These are phyloP conservation scores for Fusarium dlaminii DNA, from an alignment of 2,329 filamentous ascomycete species.

Conservation along the genomic window DNA sequence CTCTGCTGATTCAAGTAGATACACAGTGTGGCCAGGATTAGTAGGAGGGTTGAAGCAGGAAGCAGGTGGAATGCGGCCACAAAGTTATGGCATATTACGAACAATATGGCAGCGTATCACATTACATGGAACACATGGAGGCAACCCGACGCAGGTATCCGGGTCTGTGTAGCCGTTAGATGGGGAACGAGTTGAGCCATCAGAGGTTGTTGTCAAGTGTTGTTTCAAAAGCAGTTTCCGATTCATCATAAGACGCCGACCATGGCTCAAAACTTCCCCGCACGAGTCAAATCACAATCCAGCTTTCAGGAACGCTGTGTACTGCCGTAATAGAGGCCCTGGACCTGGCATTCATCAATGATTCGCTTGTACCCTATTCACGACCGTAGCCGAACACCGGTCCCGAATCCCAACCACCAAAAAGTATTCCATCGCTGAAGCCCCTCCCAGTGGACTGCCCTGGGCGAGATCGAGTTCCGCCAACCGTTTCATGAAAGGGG, in stretches of 20 bases:
- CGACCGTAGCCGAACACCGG: slow-evolving; percentile 29
- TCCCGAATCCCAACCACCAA: slow-evolving; percentile 39
- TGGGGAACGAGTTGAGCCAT: slow-evolving; percentile 6
- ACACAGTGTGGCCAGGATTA: neutral
- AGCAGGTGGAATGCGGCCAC: neutral
- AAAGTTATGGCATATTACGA: neutral
- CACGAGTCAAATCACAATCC: slow-evolving; percentile 45
- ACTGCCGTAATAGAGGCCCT: slow-evolving; percentile 44
- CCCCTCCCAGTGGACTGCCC: slow-evolving; percentile 37
- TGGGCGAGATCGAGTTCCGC: slow-evolving; percentile 39
- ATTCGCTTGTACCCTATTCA: slow-evolving; percentile 44
- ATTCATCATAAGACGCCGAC: slow-evolving; percentile 45
- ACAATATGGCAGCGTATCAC: slow-evolving; percentile 10
- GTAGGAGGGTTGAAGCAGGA: neutral
- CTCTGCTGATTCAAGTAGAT: neutral
- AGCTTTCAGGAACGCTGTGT: slow-evolving; percentile 39
- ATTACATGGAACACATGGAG: slow-evolving; percentile 2
- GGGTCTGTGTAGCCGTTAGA: slow-evolving; percentile 3
- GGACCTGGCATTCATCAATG: slow-evolving; percentile 44
- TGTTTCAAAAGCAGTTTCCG: slow-evolving; percentile 43
- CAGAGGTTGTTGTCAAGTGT: slow-evolving; percentile 29
- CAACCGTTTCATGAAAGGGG: slow-evolving; percentile 35
- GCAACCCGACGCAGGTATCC: slow-evolving; percentile 3
- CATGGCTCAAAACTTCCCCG: slow-evolving; percentile 44
- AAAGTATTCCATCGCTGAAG: slow-evolving; percentile 41